A percentile compares a stretch with the other conserved stretches of the same genome.
phyloP scores from a whole-genome alignment of 1,139 yeast genomes.

The Groenewaldozyma sp. region DNA sequence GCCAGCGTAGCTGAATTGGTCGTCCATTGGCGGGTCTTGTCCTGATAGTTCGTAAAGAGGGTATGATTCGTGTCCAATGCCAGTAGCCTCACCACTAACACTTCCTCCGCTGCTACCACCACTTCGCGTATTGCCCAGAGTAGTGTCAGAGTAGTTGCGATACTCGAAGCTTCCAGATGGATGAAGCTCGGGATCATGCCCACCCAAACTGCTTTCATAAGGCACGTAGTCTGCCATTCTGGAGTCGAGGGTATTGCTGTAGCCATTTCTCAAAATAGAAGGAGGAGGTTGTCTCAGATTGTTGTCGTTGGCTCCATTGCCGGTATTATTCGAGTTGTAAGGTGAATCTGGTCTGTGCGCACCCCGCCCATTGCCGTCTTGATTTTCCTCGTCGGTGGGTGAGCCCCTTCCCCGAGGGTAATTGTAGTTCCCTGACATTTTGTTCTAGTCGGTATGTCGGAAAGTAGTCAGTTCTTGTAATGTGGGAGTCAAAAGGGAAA shows the following conservation, averaged over 20 bases:
- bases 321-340: too few relatives aligned
- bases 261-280: not conserved
- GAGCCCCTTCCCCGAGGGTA: too few relatives aligned
- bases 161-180: not conserved
- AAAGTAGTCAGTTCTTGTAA: too few relatives aligned
- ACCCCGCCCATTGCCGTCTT: too few relatives aligned
- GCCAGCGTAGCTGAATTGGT: conserved; percentile 11
- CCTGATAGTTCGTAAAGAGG: conserved; percentile 18
- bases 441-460: too few relatives aligned
- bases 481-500: too few relatives aligned
- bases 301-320: too few relatives aligned
- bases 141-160: not conserved
- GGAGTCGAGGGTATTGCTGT: not conserved
- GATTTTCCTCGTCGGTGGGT: too few relatives aligned
- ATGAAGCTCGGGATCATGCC: too few relatives aligned
- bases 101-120: conserved; percentile 2
- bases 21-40: conserved; percentile 16
- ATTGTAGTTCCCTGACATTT: too few relatives aligned
- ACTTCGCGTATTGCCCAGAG: not conserved
- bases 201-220: not conserved
- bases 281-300: not conserved
- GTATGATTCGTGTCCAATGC: conserved; percentile 11
- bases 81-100: conserved; percentile 3
- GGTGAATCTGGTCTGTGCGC: too few relatives aligned
- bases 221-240: not conserved